Evolutionary conservation across 257 asterid species (phyloP).

Genomic region (Penstemon newberryi): DNA sequence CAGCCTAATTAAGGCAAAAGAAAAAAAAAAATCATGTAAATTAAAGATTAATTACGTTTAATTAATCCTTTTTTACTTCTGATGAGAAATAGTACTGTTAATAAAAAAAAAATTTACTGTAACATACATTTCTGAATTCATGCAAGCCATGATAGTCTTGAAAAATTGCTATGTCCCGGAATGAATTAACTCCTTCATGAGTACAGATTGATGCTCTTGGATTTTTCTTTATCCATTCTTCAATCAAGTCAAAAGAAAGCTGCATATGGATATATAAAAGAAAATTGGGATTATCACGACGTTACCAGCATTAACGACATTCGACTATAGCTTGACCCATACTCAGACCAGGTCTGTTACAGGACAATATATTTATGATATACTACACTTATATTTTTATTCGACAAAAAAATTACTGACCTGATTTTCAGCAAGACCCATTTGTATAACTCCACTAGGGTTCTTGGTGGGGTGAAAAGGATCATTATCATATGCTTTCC

Average conservation of each 20-base stretch:
- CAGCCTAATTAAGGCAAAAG: slow-evolving; percentile 41
- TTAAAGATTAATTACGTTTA: not conserved
- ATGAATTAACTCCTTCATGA: slow-evolving; percentile 51
- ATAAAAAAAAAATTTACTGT: not conserved
- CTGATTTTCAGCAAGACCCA: slow-evolving; percentile 96
- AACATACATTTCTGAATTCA: slow-evolving; percentile 53
- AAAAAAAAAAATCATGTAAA: not conserved
- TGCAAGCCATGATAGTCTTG: slow-evolving; percentile 91
- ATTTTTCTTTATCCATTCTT: slow-evolving; percentile 64
- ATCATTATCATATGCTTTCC: slow-evolving; percentile 78
- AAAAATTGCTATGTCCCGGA: slow-evolving; percentile 55
- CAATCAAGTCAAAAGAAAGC: slow-evolving; percentile 57
- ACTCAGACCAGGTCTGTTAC: too few species aligned
- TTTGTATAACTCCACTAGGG: slow-evolving; percentile 78
- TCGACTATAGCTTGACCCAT: too few species aligned
- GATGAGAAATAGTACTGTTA: not conserved
- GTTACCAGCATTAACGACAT: too few species aligned
- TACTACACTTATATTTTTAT: too few species aligned
- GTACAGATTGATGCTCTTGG: slow-evolving; percentile 74
- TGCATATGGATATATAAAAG: slow-evolving; percentile 28
- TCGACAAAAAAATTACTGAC: slow-evolving; percentile 21
- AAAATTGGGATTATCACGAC: not conserved
- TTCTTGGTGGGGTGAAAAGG: slow-evolving; percentile 68
- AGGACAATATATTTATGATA: too few species aligned
- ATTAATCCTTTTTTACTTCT: too few species aligned